These are phyloP conservation scores for Pleurotus sapidus DNA, from an alignment of 768 basidiomycete genomes.

Conservation along the genomic window DNA sequence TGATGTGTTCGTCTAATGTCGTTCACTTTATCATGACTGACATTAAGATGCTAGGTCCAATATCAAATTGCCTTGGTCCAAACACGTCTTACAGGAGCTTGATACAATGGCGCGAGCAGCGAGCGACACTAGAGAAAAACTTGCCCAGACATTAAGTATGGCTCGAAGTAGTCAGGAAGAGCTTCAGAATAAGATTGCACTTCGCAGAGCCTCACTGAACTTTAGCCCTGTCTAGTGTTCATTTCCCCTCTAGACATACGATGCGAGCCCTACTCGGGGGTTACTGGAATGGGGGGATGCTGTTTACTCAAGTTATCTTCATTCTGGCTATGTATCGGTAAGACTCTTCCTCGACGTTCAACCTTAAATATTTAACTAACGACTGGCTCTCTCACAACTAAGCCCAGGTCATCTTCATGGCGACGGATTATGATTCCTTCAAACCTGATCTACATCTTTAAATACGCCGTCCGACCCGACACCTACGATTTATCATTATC, in stretches of 20 bases:
- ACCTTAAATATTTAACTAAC: neutral
- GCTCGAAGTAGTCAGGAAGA: constrained; percentile 33
- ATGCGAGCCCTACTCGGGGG: neutral
- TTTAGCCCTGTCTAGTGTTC: neutral
- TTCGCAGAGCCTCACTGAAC: constrained; percentile 22
- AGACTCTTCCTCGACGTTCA: constrained; percentile 10
- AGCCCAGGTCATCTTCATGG: constrained; percentile 60
- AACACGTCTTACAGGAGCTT: constrained; percentile 45
- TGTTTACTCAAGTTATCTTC: constrained; percentile 42
- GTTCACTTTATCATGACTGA: too few relatives aligned
- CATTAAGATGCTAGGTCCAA: constrained; percentile 27
- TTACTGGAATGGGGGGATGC: constrained; percentile 25
- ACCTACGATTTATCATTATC: constrained; percentile 32
- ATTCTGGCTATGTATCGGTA: constrained; percentile 59
- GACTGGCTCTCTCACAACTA: constrained; percentile 27
- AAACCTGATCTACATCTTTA: constrained; percentile 63
- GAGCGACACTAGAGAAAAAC: constrained; percentile 43
- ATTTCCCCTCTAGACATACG: constrained; percentile 11
- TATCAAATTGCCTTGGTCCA: constrained; percentile 35
- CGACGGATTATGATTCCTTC: constrained; percentile 77
- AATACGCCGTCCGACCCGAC: constrained; percentile 40
- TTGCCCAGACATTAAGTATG: constrained; percentile 36
- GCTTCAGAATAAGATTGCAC: constrained; percentile 27
- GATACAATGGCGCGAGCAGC: constrained; percentile 52
- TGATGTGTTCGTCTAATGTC: constrained; percentile 42